Percentiles rank a stretch among this genome's conserved stretches.
These are phyloP conservation scores for Trypethelium eluteriae DNA, from an alignment of 495 filamentous ascomycete genomes.

Conservation along the genomic window DNA sequence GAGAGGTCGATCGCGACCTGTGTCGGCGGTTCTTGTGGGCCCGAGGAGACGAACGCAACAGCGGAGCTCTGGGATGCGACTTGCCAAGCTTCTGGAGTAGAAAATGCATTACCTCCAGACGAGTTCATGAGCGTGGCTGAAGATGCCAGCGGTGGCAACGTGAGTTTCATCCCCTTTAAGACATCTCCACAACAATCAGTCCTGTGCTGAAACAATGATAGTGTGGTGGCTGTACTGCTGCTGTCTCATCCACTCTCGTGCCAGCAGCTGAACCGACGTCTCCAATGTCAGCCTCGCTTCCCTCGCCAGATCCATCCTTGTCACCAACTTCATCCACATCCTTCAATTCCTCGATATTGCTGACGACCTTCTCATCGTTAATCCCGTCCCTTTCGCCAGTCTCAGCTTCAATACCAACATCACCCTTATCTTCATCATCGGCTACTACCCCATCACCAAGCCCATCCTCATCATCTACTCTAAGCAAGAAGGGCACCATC, in stretches of 20 bases:
- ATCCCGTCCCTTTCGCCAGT: too few relatives aligned
- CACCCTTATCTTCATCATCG: too few relatives aligned
- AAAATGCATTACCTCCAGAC: neutral
- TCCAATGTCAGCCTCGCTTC: too few relatives aligned
- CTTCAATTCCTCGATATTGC: too few relatives aligned
- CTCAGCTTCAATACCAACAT: too few relatives aligned
- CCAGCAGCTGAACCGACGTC: too few relatives aligned
- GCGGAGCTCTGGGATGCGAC: neutral
- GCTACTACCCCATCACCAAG: neutral
- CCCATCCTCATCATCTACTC: neutral
- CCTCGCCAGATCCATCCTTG: neutral
- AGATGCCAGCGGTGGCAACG: neutral
- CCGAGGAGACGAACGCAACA: neutral
- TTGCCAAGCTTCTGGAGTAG: neutral
- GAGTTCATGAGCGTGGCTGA: neutral
- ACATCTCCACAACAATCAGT: neutral
- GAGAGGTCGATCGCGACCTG: neutral
- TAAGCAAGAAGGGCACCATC: neutral
- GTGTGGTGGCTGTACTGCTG: neutral
- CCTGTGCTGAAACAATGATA: neutral
- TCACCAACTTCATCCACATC: neutral
- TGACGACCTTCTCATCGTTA: too few relatives aligned
- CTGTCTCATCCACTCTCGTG: neutral
- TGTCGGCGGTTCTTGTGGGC: neutral
- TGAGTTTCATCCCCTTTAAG: neutral